Evolutionary conservation across 1,284 basidiomycete genomes (phyloP).

Genomic region (Cutaneotrichosporon cavernicola): DNA sequence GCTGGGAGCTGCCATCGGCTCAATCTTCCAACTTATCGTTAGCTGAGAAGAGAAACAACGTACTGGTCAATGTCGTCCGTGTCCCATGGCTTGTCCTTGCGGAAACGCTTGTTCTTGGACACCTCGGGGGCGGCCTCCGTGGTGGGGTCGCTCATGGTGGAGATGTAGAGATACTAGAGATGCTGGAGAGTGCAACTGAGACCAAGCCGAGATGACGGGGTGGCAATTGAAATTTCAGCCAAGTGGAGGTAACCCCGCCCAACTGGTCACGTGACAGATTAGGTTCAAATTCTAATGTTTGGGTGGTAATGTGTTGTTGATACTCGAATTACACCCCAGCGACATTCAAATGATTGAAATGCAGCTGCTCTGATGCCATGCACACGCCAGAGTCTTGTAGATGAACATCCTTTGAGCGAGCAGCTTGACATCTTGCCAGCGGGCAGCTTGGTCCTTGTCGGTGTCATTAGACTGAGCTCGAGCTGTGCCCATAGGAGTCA

Average conservation of each 20-base stretch:
- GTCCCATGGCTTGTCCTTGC: constrained; percentile 97
- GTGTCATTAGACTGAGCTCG: too few relatives aligned
- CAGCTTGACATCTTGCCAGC: too few relatives aligned
- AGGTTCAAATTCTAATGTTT: too few relatives aligned
- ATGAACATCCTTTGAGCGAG: too few relatives aligned
- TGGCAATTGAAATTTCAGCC: constrained; percentile 5
- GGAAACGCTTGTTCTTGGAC: constrained; percentile 81
- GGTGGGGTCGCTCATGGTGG: constrained; percentile 22
- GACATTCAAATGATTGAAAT: too few relatives aligned
- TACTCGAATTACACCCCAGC: too few relatives aligned
- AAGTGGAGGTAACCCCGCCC: neutral
- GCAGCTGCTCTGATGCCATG: too few relatives aligned
- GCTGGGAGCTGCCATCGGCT: constrained; percentile 69
- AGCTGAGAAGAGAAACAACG: constrained; percentile 45
- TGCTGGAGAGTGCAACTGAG: neutral
- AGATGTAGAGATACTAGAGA: neutral
- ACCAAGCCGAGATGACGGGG: neutral
- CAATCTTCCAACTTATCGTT: constrained; percentile 76
- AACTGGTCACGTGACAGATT: neutral
- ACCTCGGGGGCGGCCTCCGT: constrained; percentile 27
- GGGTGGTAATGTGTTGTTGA: too few relatives aligned
- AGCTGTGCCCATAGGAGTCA: too few relatives aligned
- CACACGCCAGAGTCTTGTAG: too few relatives aligned
- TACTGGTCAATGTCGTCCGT: constrained; percentile 98
- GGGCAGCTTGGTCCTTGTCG: too few relatives aligned